Base-by-base conservation (phyloP, 2,329 filamentous ascomycete genomes). In the Clarireedia paspali region DNA sequence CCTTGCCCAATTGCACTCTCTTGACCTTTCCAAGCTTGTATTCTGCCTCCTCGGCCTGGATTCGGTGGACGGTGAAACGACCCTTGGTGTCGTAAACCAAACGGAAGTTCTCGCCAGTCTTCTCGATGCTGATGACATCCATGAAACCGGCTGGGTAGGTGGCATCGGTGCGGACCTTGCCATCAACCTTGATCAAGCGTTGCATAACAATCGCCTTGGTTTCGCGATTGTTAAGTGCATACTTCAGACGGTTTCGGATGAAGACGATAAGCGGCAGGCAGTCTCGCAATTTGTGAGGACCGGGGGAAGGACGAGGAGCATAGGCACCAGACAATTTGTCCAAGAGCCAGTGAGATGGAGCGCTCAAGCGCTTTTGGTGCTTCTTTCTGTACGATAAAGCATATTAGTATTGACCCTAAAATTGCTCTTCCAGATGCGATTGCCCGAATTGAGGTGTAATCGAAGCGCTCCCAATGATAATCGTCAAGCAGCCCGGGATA, bases 21-120 rank as follows among this genome's bases (percentile, higher is more conserved):
- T 96, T 96, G 82, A 99, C 94, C 85, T 97, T 99, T 84, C 91
- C 91, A 71, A 99, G 84, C 88, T 99, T 99, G 89, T 96, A 99
- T 83, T 94, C 87, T 70, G 92, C 91, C 89, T 99, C 94, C 83
- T 97, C 94, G 69, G 85, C 80, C 77, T 95, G 92, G 81, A 99
- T 97, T 74, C 94, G 89, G 89, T 99, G 94, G 75, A 99, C 91
- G 76, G 94, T 96, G 89, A 97, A 99, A 76, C 94, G 92, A 71
- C 94, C 94, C 88, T 99, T 99, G 87, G 92, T 99, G 78, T 99
- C 94, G 87, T 97, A 99, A 84, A 99, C 82, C 70, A 99, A 90
- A 70, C 94, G 92, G 90, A 99, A 99, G 88, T 96, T 89, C 87
- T 99, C 94, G 86, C 91, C 91, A 60, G 94, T 99, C 90, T 99